Evolutionary conservation across 768 basidiomycete species (phyloP).

Genomic region (Pholiota microspora): DNA sequence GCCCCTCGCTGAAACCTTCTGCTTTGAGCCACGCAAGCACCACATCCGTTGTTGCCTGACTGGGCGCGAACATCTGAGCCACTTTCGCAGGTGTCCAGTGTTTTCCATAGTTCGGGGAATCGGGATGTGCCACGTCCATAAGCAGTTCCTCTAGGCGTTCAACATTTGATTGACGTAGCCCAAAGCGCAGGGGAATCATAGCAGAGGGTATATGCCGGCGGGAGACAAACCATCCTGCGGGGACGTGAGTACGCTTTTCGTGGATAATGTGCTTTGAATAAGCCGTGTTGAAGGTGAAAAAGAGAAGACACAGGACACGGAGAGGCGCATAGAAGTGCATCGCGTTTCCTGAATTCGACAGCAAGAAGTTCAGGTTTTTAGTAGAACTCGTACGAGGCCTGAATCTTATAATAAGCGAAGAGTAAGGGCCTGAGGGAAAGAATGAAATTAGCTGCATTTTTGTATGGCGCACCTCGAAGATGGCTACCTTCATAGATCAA

Average conservation of each 20-base stretch:
- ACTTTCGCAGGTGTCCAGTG: slow-evolving; percentile 44
- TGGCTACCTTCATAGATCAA: not conserved
- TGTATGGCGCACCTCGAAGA: not conserved
- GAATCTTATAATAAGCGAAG: not conserved
- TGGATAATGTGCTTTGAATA: slow-evolving; percentile 36
- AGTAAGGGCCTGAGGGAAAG: not conserved
- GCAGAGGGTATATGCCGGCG: slow-evolving; percentile 32
- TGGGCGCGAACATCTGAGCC: slow-evolving; percentile 40
- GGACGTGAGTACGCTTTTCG: slow-evolving; percentile 36
- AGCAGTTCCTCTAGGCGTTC: slow-evolving; percentile 39
- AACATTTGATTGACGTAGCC: slow-evolving; percentile 42
- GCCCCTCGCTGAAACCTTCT: slow-evolving; percentile 34
- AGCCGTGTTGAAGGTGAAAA: slow-evolving; percentile 15
- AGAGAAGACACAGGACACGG: slow-evolving; percentile 12
- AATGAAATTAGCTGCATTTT: not conserved
- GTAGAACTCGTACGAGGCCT: not conserved
- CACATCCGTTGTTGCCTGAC: slow-evolving; percentile 31
- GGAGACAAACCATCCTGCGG: slow-evolving; percentile 38
- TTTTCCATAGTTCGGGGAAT: slow-evolving; percentile 43
- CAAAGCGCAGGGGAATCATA: slow-evolving; percentile 42
- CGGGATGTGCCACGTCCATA: slow-evolving; percentile 43
- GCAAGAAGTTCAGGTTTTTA: not conserved
- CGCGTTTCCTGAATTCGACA: not conserved
- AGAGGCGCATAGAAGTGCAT: not conserved
- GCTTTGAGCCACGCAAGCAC: slow-evolving; percentile 41